Evolutionary conservation across 2,329 filamentous ascomycete genomes (phyloP).

Genomic region (Pseudocercospora eumusae): DNA sequence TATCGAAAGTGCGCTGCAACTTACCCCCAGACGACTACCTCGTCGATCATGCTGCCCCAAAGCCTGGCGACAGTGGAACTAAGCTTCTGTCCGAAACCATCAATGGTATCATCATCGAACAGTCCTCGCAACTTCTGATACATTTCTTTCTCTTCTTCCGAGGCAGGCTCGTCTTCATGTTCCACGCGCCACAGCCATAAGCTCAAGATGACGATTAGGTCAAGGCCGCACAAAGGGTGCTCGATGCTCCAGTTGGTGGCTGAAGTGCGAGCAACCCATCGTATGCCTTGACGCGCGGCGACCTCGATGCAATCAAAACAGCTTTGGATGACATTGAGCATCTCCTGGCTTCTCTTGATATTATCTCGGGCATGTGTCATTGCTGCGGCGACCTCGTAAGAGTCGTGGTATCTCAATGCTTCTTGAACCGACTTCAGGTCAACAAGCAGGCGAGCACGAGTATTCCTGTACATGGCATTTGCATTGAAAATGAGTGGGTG

Average conservation of each 20-base stretch:
- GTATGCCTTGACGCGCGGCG: constrained; percentile 87
- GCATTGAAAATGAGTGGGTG: constrained; percentile 98
- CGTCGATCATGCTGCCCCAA: constrained; percentile 97
- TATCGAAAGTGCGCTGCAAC: constrained; percentile 45
- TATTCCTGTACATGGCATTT: constrained; percentile 94
- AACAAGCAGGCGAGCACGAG: constrained; percentile 85
- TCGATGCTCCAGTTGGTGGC: constrained; percentile 99
- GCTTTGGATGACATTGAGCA: constrained; percentile 97
- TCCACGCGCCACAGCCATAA: constrained; percentile 98
- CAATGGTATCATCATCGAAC: constrained; percentile 87
- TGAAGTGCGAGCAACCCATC: constrained; percentile 96
- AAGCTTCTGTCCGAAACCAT: constrained; percentile 76
- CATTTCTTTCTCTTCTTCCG: constrained; percentile 81
- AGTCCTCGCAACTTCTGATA: constrained; percentile 89
- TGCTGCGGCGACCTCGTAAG: constrained; percentile 92
- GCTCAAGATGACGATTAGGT: constrained; percentile 96
- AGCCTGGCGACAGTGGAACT: constrained; percentile 94
- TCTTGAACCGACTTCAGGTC: constrained; percentile 96
- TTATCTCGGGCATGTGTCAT: constrained; percentile 94
- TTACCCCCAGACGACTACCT: constrained; percentile 99
- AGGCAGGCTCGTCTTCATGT: constrained; percentile 92
- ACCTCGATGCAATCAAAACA: constrained; percentile 98
- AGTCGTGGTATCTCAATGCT: constrained; percentile 92
- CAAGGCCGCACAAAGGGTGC: constrained; percentile 92
- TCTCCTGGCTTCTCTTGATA: constrained; percentile 91